Conservation (phyloP, 2,329 filamentous ascomycete genomes). For the Waltergamsia citrina region DNA sequence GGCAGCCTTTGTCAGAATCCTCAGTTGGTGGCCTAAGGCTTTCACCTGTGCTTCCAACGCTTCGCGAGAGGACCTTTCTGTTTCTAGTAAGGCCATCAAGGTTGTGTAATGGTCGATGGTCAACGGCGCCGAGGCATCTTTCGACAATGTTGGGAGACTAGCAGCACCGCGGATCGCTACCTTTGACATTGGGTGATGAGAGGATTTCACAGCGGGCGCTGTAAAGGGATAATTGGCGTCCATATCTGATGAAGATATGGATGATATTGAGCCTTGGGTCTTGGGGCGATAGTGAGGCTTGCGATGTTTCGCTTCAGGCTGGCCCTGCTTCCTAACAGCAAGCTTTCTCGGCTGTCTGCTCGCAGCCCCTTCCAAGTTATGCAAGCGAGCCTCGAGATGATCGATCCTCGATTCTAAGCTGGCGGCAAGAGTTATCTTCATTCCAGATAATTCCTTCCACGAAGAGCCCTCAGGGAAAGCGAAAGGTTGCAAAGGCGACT, state of each 20-base stretch:
- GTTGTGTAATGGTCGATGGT: slow-evolving; percentile 37
- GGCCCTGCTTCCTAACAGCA: slow-evolving; percentile 32
- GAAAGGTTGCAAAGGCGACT: slow-evolving; percentile 31
- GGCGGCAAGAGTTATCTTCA: slow-evolving; percentile 48
- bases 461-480: slow-evolving; percentile 38
- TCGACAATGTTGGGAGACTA: slow-evolving; percentile 31
- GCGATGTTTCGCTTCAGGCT: slow-evolving; percentile 24
- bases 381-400: slow-evolving; percentile 39
- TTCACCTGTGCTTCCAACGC: slow-evolving; percentile 47
- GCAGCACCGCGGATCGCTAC: slow-evolving; percentile 36
- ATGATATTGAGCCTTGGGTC: too few relatives aligned
- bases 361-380: not conserved
- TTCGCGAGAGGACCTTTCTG: slow-evolving; percentile 45
- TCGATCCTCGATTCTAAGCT: slow-evolving; percentile 43
- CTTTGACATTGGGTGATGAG: slow-evolving; percentile 32
- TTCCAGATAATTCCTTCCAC: slow-evolving; percentile 37
- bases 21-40: slow-evolving; percentile 39
- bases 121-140: slow-evolving; percentile 19
- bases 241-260: not conserved
- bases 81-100: slow-evolving; percentile 42
- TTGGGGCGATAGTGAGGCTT: not conserved
- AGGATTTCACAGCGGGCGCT: slow-evolving; percentile 2
- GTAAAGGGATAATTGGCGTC: not conserved
- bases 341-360: not conserved
- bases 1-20: slow-evolving; percentile 31